A percentile compares a stretch with the other conserved stretches of the same genome.
Evolutionary conservation across 2,329 filamentous ascomycete genomes (phyloP).

Genomic region (Kalaharituber pfeilii): DNA sequence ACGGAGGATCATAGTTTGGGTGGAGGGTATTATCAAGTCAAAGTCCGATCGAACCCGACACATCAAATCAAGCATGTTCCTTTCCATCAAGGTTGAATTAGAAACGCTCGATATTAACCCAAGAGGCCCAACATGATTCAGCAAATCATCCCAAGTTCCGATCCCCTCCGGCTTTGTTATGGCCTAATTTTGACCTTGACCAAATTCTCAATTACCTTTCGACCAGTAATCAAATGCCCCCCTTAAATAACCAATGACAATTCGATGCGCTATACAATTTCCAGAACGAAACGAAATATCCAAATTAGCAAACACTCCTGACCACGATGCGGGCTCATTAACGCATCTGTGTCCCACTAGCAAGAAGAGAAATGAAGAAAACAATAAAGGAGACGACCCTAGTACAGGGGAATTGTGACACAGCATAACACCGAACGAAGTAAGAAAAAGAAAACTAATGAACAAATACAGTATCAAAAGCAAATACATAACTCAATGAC

Average conservation of each 20-base stretch:
- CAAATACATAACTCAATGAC: slow-evolving; percentile 1
- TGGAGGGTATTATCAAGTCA: no score
- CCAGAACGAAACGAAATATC: neutral
- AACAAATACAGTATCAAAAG: neutral
- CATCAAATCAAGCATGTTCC: neutral
- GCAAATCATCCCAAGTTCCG: no score
- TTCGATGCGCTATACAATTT: slow-evolving; percentile 1
- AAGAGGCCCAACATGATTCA: no score
- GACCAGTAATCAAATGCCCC: neutral
- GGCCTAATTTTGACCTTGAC: neutral
- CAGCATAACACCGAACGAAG: neutral
- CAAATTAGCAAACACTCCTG: neutral
- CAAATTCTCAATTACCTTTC: neutral
- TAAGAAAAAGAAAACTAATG: neutral
- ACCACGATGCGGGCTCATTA: slow-evolving; percentile 1
- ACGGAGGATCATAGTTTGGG: no score
- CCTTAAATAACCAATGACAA: neutral
- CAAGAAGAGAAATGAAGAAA: neutral
- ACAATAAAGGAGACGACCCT: neutral
- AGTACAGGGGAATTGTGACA: neutral
- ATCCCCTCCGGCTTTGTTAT: neutral
- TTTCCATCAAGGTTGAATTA: no score
- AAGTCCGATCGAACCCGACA: no score
- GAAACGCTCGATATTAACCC: no score
- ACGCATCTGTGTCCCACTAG: neutral